phyloP scores from a whole-genome alignment of 1,284 basidiomycete species.

The Melampsora abietis-canadensis region DNA sequence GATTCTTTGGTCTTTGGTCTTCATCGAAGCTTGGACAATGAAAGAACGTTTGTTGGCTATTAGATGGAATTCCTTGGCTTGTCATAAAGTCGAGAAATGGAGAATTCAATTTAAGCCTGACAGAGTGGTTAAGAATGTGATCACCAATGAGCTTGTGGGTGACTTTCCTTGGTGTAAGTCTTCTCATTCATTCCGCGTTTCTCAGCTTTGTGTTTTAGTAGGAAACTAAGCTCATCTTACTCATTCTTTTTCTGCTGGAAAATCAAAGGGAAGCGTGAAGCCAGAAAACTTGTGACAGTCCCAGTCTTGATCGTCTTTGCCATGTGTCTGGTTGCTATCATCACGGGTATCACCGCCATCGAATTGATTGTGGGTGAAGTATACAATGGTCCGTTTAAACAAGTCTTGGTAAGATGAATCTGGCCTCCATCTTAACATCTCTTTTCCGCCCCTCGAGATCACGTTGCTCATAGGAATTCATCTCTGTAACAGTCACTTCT shows the following conservation, averaged over 20 bases:
- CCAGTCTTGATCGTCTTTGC: conserved; percentile 33
- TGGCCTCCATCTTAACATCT: not conserved
- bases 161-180: conserved; percentile 44
- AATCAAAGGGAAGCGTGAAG: conserved; percentile 34
- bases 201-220: not conserved
- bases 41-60: conserved; percentile 74
- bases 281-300: conserved; percentile 23
- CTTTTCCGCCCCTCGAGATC: not conserved
- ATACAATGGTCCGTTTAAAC: conserved; percentile 79
- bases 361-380: conserved; percentile 65
- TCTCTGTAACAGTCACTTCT: conserved; percentile 58
- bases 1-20: conserved; percentile 74
- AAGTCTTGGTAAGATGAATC: conserved; percentile 54
- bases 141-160: conserved; percentile 45
- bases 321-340: conserved; percentile 16
- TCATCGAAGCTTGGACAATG: conserved; percentile 84
- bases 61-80: conserved; percentile 72
- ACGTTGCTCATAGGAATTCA: not conserved
- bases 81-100: conserved; percentile 71
- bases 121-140: conserved; percentile 45
- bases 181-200: not conserved
- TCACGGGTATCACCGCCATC: conserved; percentile 35
- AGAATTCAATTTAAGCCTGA: conserved; percentile 63
- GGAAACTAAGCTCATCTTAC: not conserved
- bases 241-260: not conserved